phyloP scores from a whole-genome alignment of 441 rosid genomes.

The Geranium incanum region DNA sequence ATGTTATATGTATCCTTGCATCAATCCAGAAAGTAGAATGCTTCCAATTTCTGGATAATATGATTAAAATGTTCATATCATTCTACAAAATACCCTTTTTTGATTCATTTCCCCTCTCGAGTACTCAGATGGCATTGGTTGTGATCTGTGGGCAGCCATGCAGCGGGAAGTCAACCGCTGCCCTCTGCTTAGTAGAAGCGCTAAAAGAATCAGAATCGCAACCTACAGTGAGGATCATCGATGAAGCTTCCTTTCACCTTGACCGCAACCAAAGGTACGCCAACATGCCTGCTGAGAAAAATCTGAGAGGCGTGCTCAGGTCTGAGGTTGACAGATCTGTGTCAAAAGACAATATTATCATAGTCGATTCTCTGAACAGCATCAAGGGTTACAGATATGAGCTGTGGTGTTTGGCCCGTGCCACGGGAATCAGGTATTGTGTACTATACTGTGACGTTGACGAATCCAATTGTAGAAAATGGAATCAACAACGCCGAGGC shows the following conservation, averaged over 20 bases:
- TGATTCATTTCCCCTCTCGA: no score
- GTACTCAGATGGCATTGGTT: slow-evolving; percentile 60
- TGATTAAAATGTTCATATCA: no score
- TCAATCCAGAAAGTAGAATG: no score
- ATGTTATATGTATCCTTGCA: no score
- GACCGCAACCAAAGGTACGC: slow-evolving; percentile 85
- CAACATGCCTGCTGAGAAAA: slow-evolving; percentile 80
- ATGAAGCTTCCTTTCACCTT: slow-evolving; percentile 75
- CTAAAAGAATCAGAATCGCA: slow-evolving; percentile 60
- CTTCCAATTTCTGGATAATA: no score
- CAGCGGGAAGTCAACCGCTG: slow-evolving; percentile 79
- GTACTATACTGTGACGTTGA: slow-evolving; percentile 64
- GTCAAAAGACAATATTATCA: slow-evolving; percentile 63
- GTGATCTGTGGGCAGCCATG: slow-evolving; percentile 92
- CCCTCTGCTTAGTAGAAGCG: slow-evolving; percentile 49
- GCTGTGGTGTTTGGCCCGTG: slow-evolving; percentile 93
- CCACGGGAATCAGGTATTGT: slow-evolving; percentile 73
- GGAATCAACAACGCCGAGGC: slow-evolving; percentile 65
- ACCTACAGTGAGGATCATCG: slow-evolving; percentile 49
- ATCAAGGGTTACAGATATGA: slow-evolving; percentile 94
- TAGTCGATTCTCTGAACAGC: slow-evolving; percentile 84
- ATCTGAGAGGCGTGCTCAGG: slow-evolving; percentile 73
- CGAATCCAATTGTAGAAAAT: slow-evolving; percentile 52
- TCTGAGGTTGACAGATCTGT: slow-evolving; percentile 97
- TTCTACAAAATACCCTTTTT: no score